Evolutionary conservation across 257 asterid genomes (phyloP), one percentile per base, ranked within the genome.

Genomic region (Cinchona pubescens): DNA sequence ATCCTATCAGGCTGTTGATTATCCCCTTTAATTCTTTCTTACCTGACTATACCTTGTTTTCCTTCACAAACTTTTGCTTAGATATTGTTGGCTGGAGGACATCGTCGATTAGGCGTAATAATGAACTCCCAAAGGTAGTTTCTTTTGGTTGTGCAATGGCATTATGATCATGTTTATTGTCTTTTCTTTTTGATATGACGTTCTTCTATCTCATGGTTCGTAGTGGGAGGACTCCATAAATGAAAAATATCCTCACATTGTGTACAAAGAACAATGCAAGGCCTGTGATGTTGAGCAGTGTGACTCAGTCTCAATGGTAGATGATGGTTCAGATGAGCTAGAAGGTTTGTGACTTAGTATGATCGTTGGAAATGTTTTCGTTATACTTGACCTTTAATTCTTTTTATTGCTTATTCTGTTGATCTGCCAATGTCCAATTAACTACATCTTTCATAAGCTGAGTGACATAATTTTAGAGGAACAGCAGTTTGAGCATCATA

Each of bases 61-160:
- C 94, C 81, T 88, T 76, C 58, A 83, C 80, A 71, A 60, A 60
- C 59, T 78, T 19, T 68, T 82, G 27, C 71, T 72, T 77, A 95
- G 99, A 92, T 85, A 92, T 95, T 75, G 99, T 95, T 61, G 99
- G 99, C 40, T 95, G 99, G 98, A 88, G 99, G 85, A 95, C 99
- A 71, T 91, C 99, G 25, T 95, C 98, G 63, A 91, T 95, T 46
- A 88, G 99, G 83, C 93, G 98, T 67, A 89, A 87, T 55, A 88
- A 80, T 81, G 98, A 95, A 82, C 86, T 95, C 78, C 99, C 99
- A 59, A 88, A 88, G 98, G 99, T 92, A 75, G 58, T 76, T 16
- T 72, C 55, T 79, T 68, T 67, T 55, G 53, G 63, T 51, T 78
- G 29, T 71, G n/a, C 51, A 55, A 40, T 73, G 71, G 60, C 42